A percentile compares a stretch with the other conserved stretches of the same genome.
Evolutionary conservation across 768 basidiomycete species (phyloP).

Genomic region (Asterophora parasitica): DNA sequence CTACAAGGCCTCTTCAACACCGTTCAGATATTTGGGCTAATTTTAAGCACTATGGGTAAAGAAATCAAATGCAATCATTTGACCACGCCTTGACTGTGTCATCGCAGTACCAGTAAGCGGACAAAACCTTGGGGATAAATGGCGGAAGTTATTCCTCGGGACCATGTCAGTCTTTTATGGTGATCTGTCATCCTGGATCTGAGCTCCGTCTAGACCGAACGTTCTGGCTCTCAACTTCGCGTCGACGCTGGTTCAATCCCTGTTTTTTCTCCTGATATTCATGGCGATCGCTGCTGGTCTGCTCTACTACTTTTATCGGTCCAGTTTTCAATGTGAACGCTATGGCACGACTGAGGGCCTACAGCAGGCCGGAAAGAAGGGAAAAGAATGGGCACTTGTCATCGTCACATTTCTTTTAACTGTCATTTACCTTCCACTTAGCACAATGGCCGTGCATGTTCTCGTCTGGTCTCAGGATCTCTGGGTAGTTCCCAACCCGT

Average conservation of each 20-base stretch:
- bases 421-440: constrained; percentile 69
- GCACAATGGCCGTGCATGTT: constrained; percentile 73
- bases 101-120: constrained; percentile 31
- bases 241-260: constrained; percentile 50
- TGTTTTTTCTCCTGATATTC: constrained; percentile 57
- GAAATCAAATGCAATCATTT: constrained; percentile 5
- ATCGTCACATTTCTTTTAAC: constrained; percentile 61
- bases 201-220: constrained; percentile 48
- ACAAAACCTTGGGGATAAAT: constrained; percentile 38
- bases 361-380: constrained; percentile 37
- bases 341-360: constrained; percentile 51
- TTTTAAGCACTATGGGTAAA: constrained; percentile 68
- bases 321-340: constrained; percentile 42
- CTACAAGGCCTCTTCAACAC: constrained; percentile 65
- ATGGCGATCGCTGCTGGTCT: constrained; percentile 48
- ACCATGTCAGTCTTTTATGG: constrained; percentile 49
- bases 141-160: constrained; percentile 58
- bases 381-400: constrained; percentile 50
- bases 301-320: constrained; percentile 55
- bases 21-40: constrained; percentile 66
- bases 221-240: constrained; percentile 72
- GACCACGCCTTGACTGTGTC: background rate
- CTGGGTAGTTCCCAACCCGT: constrained; percentile 69
- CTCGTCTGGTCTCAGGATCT: constrained; percentile 75
- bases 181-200: constrained; percentile 10